Base-by-base conservation (phyloP, 2,329 filamentous ascomycete species). In the Delphinella strobiligena region DNA sequence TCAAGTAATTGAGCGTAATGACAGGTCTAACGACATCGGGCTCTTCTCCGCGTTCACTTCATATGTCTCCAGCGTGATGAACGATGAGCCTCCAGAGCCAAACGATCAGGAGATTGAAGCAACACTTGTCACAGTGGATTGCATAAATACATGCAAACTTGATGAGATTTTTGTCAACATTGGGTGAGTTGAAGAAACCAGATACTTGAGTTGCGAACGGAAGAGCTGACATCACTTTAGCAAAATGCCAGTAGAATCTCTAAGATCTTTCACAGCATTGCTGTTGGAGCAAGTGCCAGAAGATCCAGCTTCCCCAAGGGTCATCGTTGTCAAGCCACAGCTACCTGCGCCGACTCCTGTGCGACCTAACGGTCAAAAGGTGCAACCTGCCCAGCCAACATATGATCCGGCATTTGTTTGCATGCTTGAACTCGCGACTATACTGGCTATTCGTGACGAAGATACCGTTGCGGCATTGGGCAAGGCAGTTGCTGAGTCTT, bases 61-160 rank as follows among this genome's bases (percentile, higher is more conserved):
- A 4, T 98, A 96, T 54, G 87, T 98, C 22, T 93, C 88, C n/a
- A 96, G 89, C 59, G 96, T 98, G 58, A 91, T 93, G 31, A 93
- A 91, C 9, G 91, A 96, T 59, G 91, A 98, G 54, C 91, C 91
- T 10, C 91, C 91, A 0, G 91, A 98, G 62, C 91, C 91, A 2
- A 96, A 91, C 1, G 87, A 96, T 48, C 89, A 96, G 56, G 91
- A 98, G 58, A 71, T 98, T 19, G 91, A 98, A 54, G 94, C 91
- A 55, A 96, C 91, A 0, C 68, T 98, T 8, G 91, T 84, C 56
- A 89, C 91, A 1, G 83, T 95, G 2, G 91, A 96, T 57, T 98
- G 89, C 53, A 79, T 98, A 31, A 89, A 84, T 50, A 82, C 86
- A 33, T 98, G 91, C 58, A 79, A 82, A 40, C 81, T 96, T 54